These are phyloP conservation scores for Ustilago cynodontis DNA, from an alignment of 1,284 basidiomycete species.

Conservation along the genomic window DNA sequence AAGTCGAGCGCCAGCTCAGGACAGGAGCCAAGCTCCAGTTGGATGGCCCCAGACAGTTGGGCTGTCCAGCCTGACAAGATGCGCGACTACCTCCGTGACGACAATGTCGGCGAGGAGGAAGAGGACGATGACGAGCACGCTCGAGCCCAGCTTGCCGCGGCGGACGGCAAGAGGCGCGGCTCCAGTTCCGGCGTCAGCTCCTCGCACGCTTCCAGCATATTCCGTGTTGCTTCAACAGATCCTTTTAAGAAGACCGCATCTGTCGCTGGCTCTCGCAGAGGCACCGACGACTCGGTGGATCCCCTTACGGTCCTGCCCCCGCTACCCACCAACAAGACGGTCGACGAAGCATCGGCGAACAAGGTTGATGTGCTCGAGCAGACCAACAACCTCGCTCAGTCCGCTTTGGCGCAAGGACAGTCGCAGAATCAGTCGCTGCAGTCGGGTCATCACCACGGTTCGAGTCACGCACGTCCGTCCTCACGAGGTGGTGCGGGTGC, in stretches of 20 bases:
- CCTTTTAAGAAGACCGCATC: conserved; percentile 38
- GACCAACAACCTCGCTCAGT: conserved; percentile 43
- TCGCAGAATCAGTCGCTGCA: conserved; percentile 21
- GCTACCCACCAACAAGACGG: conserved; percentile 25
- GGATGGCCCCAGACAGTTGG: conserved; percentile 69
- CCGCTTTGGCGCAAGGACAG: conserved; percentile 31
- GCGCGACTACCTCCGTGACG: conserved; percentile 54
- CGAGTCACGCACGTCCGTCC: conserved; percentile 27
- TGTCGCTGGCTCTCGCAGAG: conserved; percentile 37
- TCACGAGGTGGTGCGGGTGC: conserved; percentile 47
- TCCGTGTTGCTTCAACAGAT: conserved; percentile 36
- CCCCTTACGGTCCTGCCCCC: conserved; percentile 34
- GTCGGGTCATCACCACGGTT: conserved; percentile 13
- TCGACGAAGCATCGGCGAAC: conserved; percentile 27
- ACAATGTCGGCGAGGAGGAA: conserved; percentile 57
- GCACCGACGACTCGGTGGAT: conserved; percentile 52
- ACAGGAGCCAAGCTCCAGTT: conserved; percentile 57
- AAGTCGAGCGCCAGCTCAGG: conserved; percentile 58
- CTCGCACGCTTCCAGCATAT: conserved; percentile 44
- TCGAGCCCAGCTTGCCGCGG: conserved; percentile 21
- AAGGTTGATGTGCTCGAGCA: conserved; percentile 49
- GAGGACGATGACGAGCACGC: conserved; percentile 47
- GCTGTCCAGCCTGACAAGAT: conserved; percentile 63
- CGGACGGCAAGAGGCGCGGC: conserved; percentile 27
- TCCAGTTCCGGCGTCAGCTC: conserved; percentile 46